These are phyloP conservation scores for Globisporangium emineosum DNA, from an alignment of 352 stramenopile species.

Conservation along the genomic window DNA sequence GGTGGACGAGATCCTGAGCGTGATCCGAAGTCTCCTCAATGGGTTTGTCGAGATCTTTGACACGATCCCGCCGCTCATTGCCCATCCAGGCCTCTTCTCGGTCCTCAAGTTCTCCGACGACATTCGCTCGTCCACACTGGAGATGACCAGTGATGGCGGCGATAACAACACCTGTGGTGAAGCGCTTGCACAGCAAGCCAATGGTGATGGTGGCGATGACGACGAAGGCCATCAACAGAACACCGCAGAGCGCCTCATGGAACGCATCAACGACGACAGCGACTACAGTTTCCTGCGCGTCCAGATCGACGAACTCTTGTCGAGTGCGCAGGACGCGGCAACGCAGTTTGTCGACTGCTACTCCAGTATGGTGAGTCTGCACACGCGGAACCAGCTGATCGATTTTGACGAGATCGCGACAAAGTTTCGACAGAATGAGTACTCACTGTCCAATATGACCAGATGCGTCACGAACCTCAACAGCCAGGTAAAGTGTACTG, in stretches of 20 bases:
- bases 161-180: not conserved
- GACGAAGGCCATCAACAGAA: constrained; percentile 2
- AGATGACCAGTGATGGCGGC: not conserved
- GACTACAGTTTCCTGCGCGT: constrained; percentile 29
- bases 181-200: not conserved
- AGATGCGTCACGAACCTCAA: constrained; percentile 34
- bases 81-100: constrained; percentile 35
- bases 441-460: constrained; percentile 42
- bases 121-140: constrained; percentile 31
- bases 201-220: constrained; percentile 4
- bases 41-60: constrained; percentile 42
- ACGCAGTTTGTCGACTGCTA: constrained; percentile 35
- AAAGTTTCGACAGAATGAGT: constrained; percentile 40
- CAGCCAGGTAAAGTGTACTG: constrained; percentile 29
- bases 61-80: constrained; percentile 31
- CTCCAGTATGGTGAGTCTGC: constrained; percentile 25
- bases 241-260: constrained; percentile 22
- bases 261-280: constrained; percentile 32
- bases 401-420: constrained; percentile 43
- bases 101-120: constrained; percentile 50
- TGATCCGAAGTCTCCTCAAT: constrained; percentile 28
- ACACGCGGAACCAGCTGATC: constrained; percentile 39
- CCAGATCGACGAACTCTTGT: constrained; percentile 41
- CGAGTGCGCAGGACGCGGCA: constrained; percentile 22
- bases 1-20: constrained; percentile 23